Evolutionary conservation across 306 rosid species (phyloP).

Genomic region (Arachis stenosperma): DNA sequence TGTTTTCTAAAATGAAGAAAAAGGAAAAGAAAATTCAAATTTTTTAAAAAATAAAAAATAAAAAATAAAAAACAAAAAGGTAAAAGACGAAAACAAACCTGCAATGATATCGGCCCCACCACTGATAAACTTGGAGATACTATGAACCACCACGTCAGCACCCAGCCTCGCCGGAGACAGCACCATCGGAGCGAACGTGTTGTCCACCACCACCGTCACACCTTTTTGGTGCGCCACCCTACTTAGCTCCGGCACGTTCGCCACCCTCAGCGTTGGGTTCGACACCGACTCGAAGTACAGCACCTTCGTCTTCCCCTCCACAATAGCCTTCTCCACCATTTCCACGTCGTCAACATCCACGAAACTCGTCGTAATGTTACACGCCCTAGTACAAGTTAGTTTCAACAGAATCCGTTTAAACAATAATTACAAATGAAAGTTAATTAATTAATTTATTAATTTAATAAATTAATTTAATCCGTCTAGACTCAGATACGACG

Average conservation of each 20-base stretch:
- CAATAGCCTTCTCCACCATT: constrained; percentile 58
- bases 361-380: constrained; percentile 63
- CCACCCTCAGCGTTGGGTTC: constrained; percentile 78
- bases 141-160: constrained; percentile 89
- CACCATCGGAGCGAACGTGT: constrained; percentile 91
- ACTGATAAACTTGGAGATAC: constrained; percentile 90
- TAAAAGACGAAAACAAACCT: constrained; percentile 42
- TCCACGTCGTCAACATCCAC: constrained; percentile 63
- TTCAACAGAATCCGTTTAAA: neutral
- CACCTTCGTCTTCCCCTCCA: constrained; percentile 72
- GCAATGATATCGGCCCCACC: constrained; percentile 98
- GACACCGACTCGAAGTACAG: constrained; percentile 74
- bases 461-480: too few relatives aligned
- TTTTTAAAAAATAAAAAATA: neutral
- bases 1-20: too few relatives aligned
- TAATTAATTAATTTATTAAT: too few relatives aligned
- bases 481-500: too few relatives aligned
- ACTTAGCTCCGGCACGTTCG: constrained; percentile 71
- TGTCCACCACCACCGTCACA: constrained; percentile 86
- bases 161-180: constrained; percentile 83
- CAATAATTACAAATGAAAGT: neutral
- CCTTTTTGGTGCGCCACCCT: constrained; percentile 65
- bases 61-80: neutral
- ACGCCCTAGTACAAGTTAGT: constrained; percentile 36
- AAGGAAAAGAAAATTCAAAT: too few relatives aligned